Conservation (phyloP, 805 yeast genomes). For the Kodamaea jinghongensis region DNA sequence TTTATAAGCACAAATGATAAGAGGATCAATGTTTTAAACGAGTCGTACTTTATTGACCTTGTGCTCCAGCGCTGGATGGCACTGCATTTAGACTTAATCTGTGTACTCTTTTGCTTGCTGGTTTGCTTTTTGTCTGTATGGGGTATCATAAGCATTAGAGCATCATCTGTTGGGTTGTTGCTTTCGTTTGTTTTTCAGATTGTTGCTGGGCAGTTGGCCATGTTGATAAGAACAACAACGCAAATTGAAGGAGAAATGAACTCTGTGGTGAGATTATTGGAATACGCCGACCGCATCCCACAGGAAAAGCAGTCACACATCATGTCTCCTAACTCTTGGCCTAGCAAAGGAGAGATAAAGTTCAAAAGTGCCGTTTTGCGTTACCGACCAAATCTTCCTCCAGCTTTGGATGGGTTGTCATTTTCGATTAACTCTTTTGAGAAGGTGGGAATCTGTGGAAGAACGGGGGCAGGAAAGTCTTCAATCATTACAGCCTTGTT, state of each 20-base stretch:
- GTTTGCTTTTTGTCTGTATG: too few species aligned
- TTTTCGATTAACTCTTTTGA: constrained; percentile 51
- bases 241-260: constrained; percentile 76
- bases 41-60: constrained; percentile 59
- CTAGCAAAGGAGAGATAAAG: constrained; percentile 46
- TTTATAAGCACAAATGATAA: constrained; percentile 47
- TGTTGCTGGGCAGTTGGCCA: constrained; percentile 56
- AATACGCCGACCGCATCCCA: constrained; percentile 57
- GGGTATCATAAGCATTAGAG: too few species aligned
- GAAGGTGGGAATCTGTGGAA: constrained; percentile 81
- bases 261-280: constrained; percentile 67
- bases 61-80: constrained; percentile 76
- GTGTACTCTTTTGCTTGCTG: too few species aligned
- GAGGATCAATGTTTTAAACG: constrained; percentile 60
- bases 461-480: constrained; percentile 86
- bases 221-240: constrained; percentile 62
- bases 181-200: constrained; percentile 56
- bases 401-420: constrained; percentile 48
- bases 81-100: constrained; percentile 56
- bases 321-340: constrained; percentile 50
- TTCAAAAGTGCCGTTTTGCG: constrained; percentile 51
- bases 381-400: constrained; percentile 60
- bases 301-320: constrained; percentile 64
- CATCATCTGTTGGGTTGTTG: constrained; percentile 67
- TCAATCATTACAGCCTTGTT: constrained; percentile 64